Conservation (phyloP, 306 rosid species). For the Trifolium repens region DNA sequence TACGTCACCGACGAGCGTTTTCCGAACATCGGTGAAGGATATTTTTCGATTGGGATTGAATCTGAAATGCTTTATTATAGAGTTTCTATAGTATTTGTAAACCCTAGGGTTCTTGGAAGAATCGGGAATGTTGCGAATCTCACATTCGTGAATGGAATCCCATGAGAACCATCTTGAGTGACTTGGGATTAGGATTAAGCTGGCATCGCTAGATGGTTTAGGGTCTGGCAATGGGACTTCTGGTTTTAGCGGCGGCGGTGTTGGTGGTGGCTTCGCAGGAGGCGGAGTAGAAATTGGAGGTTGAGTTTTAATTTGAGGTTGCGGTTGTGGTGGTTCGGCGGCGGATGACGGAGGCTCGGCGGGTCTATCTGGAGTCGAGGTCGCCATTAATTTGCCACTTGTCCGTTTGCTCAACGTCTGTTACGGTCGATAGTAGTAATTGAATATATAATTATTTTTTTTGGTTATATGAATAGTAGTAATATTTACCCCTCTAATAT, state of each 20-base stretch:
- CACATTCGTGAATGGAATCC: slow-evolving; percentile 69
- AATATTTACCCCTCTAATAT: no score
- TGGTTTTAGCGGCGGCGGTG: slow-evolving; percentile 31
- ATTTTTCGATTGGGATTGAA: slow-evolving; percentile 66
- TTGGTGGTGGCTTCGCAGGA: slow-evolving; percentile 37
- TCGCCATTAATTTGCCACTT: slow-evolving; percentile 36
- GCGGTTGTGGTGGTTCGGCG: slow-evolving; percentile 13
- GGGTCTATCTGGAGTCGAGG: slow-evolving; percentile 9
- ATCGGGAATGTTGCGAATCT: slow-evolving; percentile 78
- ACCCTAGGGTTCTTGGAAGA: slow-evolving; percentile 72
- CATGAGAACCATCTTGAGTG: slow-evolving; percentile 88
- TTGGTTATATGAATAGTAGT: no score
- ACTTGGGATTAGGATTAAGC: slow-evolving; percentile 63
- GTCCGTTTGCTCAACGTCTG: neutral
- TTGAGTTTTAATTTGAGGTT: slow-evolving; percentile 1
- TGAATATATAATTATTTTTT: no score
- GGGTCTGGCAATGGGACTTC: slow-evolving; percentile 45
- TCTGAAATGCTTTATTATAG: slow-evolving; percentile 69
- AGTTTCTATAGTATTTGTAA: slow-evolving; percentile 83
- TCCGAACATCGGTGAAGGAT: slow-evolving; percentile 86
- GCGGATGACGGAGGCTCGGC: slow-evolving; percentile 29
- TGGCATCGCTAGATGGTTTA: slow-evolving; percentile 44
- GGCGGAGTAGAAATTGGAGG: neutral
- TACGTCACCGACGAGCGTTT: slow-evolving; percentile 83
- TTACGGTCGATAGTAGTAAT: neutral